phyloP scores from a whole-genome alignment of 345 rosid genomes.

The Passiflora organensis region DNA sequence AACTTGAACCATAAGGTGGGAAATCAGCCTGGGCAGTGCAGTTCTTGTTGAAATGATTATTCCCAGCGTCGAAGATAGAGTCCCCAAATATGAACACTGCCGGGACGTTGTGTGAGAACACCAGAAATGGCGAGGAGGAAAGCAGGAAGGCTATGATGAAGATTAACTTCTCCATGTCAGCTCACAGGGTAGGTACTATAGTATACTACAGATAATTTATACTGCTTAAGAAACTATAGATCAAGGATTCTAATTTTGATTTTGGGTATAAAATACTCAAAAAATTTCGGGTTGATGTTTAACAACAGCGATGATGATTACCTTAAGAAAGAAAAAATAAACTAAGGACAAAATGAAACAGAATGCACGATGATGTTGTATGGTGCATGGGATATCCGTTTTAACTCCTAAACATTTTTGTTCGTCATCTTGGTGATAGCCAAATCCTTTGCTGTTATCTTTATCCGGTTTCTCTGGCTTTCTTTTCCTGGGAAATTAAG shows the following conservation, averaged over 20 bases:
- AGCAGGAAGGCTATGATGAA: not conserved
- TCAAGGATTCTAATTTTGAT: no score
- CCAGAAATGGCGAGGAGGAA: not conserved
- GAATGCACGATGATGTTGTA: slow-evolving; percentile 2
- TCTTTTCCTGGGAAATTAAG: not conserved
- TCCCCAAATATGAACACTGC: slow-evolving; percentile 62
- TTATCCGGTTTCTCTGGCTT: not conserved
- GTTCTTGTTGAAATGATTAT: slow-evolving; percentile 55
- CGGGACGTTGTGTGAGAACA: slow-evolving; percentile 25
- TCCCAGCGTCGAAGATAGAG: slow-evolving; percentile 63
- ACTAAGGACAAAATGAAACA: not conserved
- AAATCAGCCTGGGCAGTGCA: slow-evolving; percentile 68
- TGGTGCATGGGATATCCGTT: not conserved
- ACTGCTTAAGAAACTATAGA: not conserved
- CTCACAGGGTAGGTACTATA: not conserved
- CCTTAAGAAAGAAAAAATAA: not conserved
- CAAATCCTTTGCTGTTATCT: not conserved
- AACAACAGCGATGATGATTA: no score
- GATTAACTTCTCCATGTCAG: slow-evolving; percentile 4
- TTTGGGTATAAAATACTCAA: no score
- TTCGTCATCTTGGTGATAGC: not conserved
- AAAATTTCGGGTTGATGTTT: no score
- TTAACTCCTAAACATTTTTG: no score
- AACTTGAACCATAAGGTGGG: slow-evolving; percentile 65
- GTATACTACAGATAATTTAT: not conserved